Percentiles rank a stretch among this genome's conserved stretches.
These are phyloP conservation scores for Amauroascus niger DNA, from an alignment of 2,329 filamentous ascomycete species.

Conservation along the genomic window DNA sequence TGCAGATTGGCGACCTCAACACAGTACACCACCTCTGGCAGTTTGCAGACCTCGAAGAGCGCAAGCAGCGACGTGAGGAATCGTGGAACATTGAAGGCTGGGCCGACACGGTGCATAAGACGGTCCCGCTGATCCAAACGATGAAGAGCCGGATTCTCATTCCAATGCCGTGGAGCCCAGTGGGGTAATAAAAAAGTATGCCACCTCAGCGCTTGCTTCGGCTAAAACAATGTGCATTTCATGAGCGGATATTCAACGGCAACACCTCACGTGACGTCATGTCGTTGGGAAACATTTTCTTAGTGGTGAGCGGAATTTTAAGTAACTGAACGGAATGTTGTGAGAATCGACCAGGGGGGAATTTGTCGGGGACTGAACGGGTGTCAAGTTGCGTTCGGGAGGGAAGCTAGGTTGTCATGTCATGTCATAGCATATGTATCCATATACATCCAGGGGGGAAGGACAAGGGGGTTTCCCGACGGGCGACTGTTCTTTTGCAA, in stretches of 20 bases:
- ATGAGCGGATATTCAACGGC: neutral
- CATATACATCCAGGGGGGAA: neutral
- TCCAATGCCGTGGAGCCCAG: conserved; percentile 93
- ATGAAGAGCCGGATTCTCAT: conserved; percentile 94
- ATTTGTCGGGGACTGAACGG: neutral
- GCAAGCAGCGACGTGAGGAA: conserved; percentile 79
- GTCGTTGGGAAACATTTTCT: neutral
- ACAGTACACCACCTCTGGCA: conserved; percentile 98
- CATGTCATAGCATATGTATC: neutral
- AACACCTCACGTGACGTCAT: conserved; percentile 5
- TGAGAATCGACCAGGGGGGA: neutral
- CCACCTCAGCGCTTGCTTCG: neutral
- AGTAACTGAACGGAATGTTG: neutral
- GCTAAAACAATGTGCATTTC: neutral
- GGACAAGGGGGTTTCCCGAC: neutral
- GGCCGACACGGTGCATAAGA: conserved; percentile 97
- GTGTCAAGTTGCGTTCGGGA: neutral
- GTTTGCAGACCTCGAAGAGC: conserved; percentile 91
- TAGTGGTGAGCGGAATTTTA: neutral
- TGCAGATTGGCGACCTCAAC: conserved; percentile 94
- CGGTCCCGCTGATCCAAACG: conserved; percentile 86
- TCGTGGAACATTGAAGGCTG: conserved; percentile 93
- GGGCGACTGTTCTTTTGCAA: neutral
- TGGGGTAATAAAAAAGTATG: conserved; percentile 54
- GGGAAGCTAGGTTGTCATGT: neutral